A percentile compares a stretch with the other conserved stretches of the same genome.
phyloP scores from a whole-genome alignment of 192 early-diverging fungal genomes.

The Blastocladiella britannica region DNA sequence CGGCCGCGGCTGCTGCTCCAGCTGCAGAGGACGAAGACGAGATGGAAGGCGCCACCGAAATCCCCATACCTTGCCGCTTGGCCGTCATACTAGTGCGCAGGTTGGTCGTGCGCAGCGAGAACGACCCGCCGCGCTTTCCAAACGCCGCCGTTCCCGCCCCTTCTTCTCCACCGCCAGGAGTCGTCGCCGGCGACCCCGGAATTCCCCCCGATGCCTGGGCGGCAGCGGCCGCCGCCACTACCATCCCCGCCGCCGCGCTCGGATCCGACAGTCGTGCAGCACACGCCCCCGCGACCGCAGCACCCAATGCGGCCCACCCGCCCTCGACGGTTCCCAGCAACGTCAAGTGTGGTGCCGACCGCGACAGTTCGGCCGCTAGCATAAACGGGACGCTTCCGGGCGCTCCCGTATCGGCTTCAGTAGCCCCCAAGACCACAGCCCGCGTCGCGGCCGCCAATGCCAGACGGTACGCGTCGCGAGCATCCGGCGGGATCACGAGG shows the following conservation, averaged over 20 bases:
- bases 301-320: too few species aligned
- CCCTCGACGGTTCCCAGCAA: too few species aligned
- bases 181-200: background rate
- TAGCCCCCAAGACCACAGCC: background rate
- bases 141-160: too few species aligned
- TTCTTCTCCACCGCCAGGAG: background rate
- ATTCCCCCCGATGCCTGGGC: background rate
- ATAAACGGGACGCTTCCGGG: background rate
- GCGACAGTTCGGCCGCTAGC: background rate
- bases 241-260: background rate
- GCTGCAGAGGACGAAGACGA: background rate
- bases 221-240: background rate
- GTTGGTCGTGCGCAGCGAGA: background rate
- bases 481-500: background rate
- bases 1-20: background rate
- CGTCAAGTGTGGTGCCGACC: background rate
- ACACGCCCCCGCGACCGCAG: too few species aligned
- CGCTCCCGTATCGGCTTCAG: background rate
- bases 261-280: background rate
- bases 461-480: background rate
- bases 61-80: too few species aligned
- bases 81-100: background rate
- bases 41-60: too few species aligned
- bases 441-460: background rate
- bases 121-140: too few species aligned